Conservation (phyloP, 192 early-diverging fungal species). For the Lobosporangium transversale region DNA sequence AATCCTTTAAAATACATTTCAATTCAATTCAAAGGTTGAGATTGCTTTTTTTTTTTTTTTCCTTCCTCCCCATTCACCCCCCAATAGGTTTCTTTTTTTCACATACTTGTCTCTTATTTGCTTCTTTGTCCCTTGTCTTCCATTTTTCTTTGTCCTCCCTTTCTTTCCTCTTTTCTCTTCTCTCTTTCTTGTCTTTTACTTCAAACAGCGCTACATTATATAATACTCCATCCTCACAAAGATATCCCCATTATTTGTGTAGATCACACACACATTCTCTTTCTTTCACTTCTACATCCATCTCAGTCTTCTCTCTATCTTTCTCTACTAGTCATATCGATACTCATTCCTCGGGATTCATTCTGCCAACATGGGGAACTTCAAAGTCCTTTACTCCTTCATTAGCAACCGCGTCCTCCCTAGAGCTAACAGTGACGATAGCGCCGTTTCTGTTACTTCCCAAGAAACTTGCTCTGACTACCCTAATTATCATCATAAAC, state of each 20-base stretch:
- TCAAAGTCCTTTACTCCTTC: conserved; percentile 41
- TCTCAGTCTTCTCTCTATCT: neutral
- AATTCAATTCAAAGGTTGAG: too few species aligned
- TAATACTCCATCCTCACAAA: neutral
- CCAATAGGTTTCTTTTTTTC: neutral
- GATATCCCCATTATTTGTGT: neutral
- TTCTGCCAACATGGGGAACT: conserved; percentile 25
- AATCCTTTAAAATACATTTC: too few species aligned
- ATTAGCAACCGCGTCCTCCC: conserved; percentile 38
- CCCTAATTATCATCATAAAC: neutral
- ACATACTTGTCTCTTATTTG: neutral
- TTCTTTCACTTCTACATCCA: neutral
- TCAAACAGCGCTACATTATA: neutral
- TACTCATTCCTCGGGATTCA: neutral
- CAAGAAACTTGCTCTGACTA: neutral
- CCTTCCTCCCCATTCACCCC: too few species aligned
- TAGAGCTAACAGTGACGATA: conserved; percentile 12
- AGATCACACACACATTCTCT: neutral
- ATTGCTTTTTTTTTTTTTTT: too few species aligned
- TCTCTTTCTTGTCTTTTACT: neutral
- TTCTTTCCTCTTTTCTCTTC: neutral
- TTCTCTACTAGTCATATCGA: too few species aligned
- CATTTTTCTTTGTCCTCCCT: neutral
- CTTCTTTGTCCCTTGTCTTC: too few species aligned
- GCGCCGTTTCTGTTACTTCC: neutral